A percentile compares a stretch with the other conserved stretches of the same genome.
Conservation (phyloP, 192 early-diverging fungal species). For the Coemansia sp. region DNA sequence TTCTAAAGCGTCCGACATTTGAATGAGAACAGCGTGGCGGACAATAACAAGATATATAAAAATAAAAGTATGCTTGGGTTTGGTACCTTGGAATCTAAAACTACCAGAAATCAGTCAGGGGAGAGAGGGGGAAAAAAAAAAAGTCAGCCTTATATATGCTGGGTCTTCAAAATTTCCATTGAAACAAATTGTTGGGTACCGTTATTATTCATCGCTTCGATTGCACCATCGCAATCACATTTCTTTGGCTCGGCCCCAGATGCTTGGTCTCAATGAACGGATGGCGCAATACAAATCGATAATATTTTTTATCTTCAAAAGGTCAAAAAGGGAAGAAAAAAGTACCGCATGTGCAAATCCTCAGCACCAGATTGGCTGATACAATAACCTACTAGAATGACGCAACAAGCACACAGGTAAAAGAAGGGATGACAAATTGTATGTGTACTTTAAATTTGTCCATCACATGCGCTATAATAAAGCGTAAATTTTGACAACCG, state of each 20-base stretch:
- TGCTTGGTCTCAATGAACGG: background rate
- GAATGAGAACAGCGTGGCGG: too few species aligned
- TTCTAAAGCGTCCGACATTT: too few species aligned
- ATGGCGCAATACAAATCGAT: background rate
- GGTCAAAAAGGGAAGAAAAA: background rate
- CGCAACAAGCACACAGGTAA: background rate
- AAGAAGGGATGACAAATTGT: background rate
- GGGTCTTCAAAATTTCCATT: too few species aligned
- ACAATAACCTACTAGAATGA: background rate
- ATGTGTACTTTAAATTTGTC: background rate
- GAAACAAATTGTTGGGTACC: too few species aligned
- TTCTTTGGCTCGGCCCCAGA: background rate
- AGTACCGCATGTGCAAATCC: background rate
- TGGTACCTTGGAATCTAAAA: background rate
- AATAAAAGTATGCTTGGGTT: background rate
- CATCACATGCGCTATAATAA: background rate
- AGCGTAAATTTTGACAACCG: too few species aligned
- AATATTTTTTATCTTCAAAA: background rate
- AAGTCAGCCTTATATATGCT: background rate
- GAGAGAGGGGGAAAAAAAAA: background rate
- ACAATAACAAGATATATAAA: background rate
- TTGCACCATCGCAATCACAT: background rate
- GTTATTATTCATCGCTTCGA: background rate
- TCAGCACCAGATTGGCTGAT: background rate
- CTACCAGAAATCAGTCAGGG: background rate